A percentile compares a stretch with the other conserved stretches of the same genome.
Conservation (phyloP, 108 stramenopile genomes). For the Fragilaria radians region DNA sequence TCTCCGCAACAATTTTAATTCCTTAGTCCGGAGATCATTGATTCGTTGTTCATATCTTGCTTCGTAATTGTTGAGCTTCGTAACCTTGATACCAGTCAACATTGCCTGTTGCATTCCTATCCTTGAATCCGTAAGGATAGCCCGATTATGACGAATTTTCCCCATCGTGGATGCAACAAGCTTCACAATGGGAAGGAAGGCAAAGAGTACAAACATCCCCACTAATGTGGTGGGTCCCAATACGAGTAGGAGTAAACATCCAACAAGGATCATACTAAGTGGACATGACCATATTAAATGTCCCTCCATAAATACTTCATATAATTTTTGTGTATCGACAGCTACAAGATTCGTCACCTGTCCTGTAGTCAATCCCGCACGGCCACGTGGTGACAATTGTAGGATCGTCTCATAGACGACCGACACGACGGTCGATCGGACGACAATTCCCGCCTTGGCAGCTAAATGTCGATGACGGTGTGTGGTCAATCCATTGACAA, state of each 20-base stretch:
- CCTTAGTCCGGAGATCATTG: constrained; percentile 31
- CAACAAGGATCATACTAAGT: constrained; percentile 64
- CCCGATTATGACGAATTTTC: constrained; percentile 43
- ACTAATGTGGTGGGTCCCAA: constrained; percentile 66
- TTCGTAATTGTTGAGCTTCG: constrained; percentile 84
- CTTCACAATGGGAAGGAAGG: constrained; percentile 65
- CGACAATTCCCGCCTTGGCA: constrained; percentile 47
- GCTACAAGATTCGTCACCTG: constrained; percentile 69
- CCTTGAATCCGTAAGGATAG: constrained; percentile 63
- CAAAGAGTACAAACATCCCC: constrained; percentile 56
- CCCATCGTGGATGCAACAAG: constrained; percentile 51
- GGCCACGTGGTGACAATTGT: constrained; percentile 51
- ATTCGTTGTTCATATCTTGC: constrained; percentile 40
- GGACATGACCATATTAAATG: constrained; percentile 86
- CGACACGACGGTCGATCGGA: constrained; percentile 47
- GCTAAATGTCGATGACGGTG: constrained; percentile 71
- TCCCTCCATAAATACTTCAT: constrained; percentile 75
- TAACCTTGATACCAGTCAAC: constrained; percentile 70
- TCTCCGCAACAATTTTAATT: constrained; percentile 36
- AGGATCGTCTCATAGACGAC: constrained; percentile 56
- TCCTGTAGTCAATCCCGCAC: constrained; percentile 55
- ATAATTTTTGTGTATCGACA: constrained; percentile 80
- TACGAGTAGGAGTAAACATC: constrained; percentile 44
- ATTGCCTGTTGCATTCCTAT: constrained; percentile 65
- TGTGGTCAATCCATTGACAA: constrained; percentile 51